Base-by-base conservation (phyloP, 257 asterid species). In the Gynochthodes officinalis region DNA sequence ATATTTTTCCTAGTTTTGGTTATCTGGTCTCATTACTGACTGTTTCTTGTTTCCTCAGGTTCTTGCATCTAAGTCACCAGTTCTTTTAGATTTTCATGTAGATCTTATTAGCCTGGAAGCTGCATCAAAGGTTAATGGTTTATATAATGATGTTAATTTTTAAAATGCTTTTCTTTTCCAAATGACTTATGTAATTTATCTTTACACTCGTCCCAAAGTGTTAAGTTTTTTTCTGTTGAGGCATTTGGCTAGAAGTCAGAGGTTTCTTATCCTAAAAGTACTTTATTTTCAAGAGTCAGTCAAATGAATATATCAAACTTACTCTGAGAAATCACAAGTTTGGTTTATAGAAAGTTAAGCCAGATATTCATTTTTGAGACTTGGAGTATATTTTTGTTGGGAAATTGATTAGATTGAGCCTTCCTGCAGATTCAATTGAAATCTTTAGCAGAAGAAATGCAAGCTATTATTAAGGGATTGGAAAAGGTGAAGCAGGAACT, bases 361-460 rank as follows among this genome's bases (percentile, higher is more conserved):
- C 19, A 33, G 12, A 39, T 30, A 7, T 27, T 33, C 37, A 16
- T 49, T 69, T n/a, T 69, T 52, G 43, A n/a, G 42, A 32, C 1
- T 35, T 48, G 23, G 48, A 28, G 53, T 44, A 55, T 53, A 15
- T n/a, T 67, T 37, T 43, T 5, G 65, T 33, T 43, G 44, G 37
- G 40, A 61, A 73, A 69, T 48, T 59, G 40, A 72, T 23, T 57
- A 10, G 35, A 55, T 37, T 21, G 49, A 2, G 59, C 72, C 60
- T 80, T 76, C 53, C 63, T 71, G 77, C 85, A 95, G 98, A 92
- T 95, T 83, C 99, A 92, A 89, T 66, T 95, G 87, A 95, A 95
- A 84, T 89, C 93, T 63, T 86, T 92, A 85, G 99, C 99, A 52
- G 99, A 95, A 83, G 99, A 95, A 88, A 95, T 95, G 99, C 98